Evolutionary conservation across 169 alveolate species (phyloP).

Genomic region (Perkinsus olseni): DNA sequence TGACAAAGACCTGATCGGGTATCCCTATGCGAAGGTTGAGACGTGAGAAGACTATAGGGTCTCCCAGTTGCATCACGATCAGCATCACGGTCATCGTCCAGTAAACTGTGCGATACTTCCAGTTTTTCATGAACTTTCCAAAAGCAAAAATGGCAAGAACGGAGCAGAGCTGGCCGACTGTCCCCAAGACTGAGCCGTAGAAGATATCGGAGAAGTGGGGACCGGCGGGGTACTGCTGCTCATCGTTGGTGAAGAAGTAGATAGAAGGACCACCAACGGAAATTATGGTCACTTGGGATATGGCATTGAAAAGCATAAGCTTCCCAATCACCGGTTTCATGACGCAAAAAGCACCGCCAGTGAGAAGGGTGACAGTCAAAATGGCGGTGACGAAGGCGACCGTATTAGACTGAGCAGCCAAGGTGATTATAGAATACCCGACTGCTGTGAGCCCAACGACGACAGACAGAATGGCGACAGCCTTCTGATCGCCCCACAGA

Average conservation of each 20-base stretch:
- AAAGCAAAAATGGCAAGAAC: background rate
- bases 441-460: background rate
- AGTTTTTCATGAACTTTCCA: background rate
- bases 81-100: background rate
- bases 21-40: background rate
- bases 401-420: background rate
- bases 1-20: background rate
- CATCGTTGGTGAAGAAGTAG: background rate
- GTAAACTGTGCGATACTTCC: background rate
- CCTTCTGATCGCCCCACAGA: background rate
- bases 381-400: background rate
- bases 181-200: background rate
- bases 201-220: background rate
- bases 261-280: background rate
- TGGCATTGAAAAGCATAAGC: background rate
- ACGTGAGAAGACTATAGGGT: background rate
- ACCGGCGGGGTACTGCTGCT: background rate
- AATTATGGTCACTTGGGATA: background rate
- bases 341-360: background rate
- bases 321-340: background rate
- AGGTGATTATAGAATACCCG: background rate
- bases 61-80: background rate
- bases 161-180: background rate
- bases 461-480: background rate
- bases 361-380: background rate